phyloP scores from a whole-genome alignment of 768 basidiomycete genomes.

The Trametes gibbosa region DNA sequence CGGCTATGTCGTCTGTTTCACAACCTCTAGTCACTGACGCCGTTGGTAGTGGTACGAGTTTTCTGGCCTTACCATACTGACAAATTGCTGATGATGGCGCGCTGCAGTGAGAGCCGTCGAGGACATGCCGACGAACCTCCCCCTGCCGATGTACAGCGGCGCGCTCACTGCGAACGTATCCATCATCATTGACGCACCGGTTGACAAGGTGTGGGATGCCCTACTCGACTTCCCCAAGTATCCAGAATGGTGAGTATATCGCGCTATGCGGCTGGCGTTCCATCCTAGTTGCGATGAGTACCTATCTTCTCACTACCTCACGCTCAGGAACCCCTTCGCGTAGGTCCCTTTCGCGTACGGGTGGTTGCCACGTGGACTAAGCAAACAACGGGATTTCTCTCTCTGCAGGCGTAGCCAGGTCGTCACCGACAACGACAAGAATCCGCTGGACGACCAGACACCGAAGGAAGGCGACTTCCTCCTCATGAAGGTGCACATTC shows the following conservation, averaged over 20 bases:
- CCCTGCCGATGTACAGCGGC: slow-evolving; percentile 38
- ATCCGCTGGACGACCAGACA: slow-evolving; percentile 45
- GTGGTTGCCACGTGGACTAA: background rate
- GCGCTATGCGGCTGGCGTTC: background rate
- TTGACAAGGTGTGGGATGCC: slow-evolving; percentile 58
- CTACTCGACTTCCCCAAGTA: slow-evolving; percentile 62
- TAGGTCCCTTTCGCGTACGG: slow-evolving; percentile 28
- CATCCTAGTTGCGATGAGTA: too few relatives aligned
- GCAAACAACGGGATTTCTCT: background rate
- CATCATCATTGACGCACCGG: slow-evolving; percentile 56
- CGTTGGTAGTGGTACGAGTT: background rate
- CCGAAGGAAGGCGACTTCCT: slow-evolving; percentile 49
- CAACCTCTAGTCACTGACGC: background rate
- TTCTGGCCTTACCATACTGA: background rate
- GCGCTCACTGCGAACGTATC: slow-evolving; percentile 50
- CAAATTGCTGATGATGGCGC: background rate
- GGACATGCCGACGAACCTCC: slow-evolving; percentile 28
- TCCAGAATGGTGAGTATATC: slow-evolving; percentile 50
- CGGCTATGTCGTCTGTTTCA: background rate
- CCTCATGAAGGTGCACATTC: slow-evolving; percentile 55
- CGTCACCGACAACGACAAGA: slow-evolving; percentile 40
- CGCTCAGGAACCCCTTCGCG: slow-evolving; percentile 65
- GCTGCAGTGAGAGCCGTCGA: background rate
- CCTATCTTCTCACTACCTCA: background rate
- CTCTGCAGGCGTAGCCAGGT: slow-evolving; percentile 46